Conservation (phyloP, 805 yeast species). For the Clavispora asparagi region DNA sequence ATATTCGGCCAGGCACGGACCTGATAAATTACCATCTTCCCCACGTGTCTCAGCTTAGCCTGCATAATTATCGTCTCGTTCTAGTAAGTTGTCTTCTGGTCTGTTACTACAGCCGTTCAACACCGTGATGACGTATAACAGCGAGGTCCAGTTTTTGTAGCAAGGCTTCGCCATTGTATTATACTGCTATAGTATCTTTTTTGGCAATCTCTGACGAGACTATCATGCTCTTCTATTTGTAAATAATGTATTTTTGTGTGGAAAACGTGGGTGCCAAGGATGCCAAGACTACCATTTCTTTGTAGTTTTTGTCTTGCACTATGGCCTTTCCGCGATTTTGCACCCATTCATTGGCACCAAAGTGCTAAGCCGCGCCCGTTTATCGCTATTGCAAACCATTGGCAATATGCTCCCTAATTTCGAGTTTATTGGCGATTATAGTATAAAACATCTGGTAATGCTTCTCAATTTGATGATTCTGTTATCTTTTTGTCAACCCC, state of each 20-base stretch:
- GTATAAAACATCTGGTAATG: background rate
- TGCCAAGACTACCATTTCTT: background rate
- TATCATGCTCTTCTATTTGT: too few relatives aligned
- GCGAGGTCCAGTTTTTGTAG: too few relatives aligned
- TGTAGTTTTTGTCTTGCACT: background rate
- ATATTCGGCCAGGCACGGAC: too few relatives aligned
- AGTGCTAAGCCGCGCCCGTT: background rate
- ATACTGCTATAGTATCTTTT: too few relatives aligned
- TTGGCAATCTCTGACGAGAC: too few relatives aligned
- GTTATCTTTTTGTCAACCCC: background rate
- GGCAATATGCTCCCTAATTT: background rate
- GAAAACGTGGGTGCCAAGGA: conserved; percentile 10
- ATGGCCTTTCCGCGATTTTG: conserved; percentile 1
- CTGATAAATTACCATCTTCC: too few relatives aligned
- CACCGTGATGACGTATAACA: too few relatives aligned
- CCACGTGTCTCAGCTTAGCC: too few relatives aligned
- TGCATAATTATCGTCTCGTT: too few relatives aligned
- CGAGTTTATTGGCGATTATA: background rate
- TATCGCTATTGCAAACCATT: background rate
- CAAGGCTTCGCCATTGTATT: too few relatives aligned
- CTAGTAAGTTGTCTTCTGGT: too few relatives aligned
- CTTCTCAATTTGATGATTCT: background rate
- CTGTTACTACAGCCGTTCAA: too few relatives aligned
- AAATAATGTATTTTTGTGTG: background rate
- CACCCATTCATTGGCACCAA: conserved; percentile 7